phyloP scores from a whole-genome alignment of 768 basidiomycete genomes.

The Lyophyllum decastes region DNA sequence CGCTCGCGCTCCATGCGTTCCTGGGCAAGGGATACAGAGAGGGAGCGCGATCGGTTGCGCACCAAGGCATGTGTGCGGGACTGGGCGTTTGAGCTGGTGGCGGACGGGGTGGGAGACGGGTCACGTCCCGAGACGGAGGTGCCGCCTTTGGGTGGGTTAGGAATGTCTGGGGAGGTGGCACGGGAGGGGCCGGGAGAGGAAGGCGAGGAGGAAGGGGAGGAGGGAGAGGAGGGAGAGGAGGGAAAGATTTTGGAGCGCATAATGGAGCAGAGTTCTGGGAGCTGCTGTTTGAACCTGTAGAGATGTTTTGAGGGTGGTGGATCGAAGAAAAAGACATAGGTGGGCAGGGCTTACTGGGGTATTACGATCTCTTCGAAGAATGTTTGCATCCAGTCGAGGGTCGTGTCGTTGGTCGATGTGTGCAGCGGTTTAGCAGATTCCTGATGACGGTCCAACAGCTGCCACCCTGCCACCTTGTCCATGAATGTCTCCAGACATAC shows the following conservation, averaged over 20 bases:
- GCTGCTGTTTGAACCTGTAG: slow-evolving; percentile 52
- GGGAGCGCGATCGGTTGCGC: slow-evolving; percentile 56
- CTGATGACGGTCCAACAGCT: slow-evolving; percentile 50
- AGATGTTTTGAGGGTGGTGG: background rate
- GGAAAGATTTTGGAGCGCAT: slow-evolving; percentile 71
- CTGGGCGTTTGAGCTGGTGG: slow-evolving; percentile 16
- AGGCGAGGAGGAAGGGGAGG: slow-evolving; percentile 43
- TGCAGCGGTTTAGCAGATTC: slow-evolving; percentile 12
- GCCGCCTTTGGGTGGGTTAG: background rate
- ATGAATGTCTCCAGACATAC: slow-evolving; percentile 72
- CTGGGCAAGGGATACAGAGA: slow-evolving; percentile 71
- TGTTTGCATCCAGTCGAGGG: slow-evolving; percentile 71
- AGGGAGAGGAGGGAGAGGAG: slow-evolving; percentile 59
- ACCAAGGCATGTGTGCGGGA: slow-evolving; percentile 27
- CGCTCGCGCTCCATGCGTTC: slow-evolving; percentile 45
- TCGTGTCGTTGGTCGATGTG: slow-evolving; percentile 26
- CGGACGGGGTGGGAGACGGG: slow-evolving; percentile 23
- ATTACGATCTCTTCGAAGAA: slow-evolving; percentile 73
- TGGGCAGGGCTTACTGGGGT: slow-evolving; percentile 45
- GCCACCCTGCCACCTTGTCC: slow-evolving; percentile 82
- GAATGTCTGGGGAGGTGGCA: slow-evolving; percentile 29
- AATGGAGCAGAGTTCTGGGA: slow-evolving; percentile 56
- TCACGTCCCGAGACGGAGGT: slow-evolving; percentile 7
- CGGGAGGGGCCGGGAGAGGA: slow-evolving; percentile 29
- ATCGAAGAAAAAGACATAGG: background rate